These are phyloP conservation scores for Beauveria pseudobassiana DNA, from an alignment of 2,329 filamentous ascomycete species.

Conservation along the genomic window DNA sequence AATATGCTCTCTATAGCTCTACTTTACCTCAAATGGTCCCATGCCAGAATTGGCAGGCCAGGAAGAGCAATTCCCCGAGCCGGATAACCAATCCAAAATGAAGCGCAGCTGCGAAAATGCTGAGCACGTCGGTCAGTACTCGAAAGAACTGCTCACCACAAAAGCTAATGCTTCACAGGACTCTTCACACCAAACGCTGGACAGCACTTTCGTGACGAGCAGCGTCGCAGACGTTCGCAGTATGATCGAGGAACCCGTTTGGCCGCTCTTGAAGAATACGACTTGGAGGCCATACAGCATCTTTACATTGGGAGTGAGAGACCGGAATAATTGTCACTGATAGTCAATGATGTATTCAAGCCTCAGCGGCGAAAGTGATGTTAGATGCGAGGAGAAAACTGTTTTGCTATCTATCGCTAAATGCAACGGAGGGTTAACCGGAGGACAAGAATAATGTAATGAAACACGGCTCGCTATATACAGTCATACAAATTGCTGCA, in stretches of 20 bases:
- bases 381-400: not conserved
- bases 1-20: slow-evolving; percentile 33
- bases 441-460: not conserved
- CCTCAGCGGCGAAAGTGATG: not conserved
- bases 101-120: slow-evolving; percentile 83
- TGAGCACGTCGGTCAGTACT: slow-evolving; percentile 64
- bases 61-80: slow-evolving; percentile 68
- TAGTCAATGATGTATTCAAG: slow-evolving; percentile 8
- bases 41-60: slow-evolving; percentile 51
- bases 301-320: slow-evolving; percentile 22
- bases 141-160: not conserved
- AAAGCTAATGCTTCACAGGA: slow-evolving; percentile 34
- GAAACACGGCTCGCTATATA: slow-evolving; percentile 5
- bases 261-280: slow-evolving; percentile 57
- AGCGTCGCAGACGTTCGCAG: slow-evolving; percentile 67
- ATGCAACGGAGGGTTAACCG: not conserved
- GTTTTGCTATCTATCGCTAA: slow-evolving; percentile 10
- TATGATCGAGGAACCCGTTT: slow-evolving; percentile 75
- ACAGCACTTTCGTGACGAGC: slow-evolving; percentile 66
- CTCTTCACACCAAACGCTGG: slow-evolving; percentile 75
- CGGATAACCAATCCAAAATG: slow-evolving; percentile 83
- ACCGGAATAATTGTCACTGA: not conserved
- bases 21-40: slow-evolving; percentile 42
- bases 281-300: slow-evolving; percentile 40
- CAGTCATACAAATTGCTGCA: slow-evolving; percentile 1